Evolutionary conservation across 495 filamentous ascomycete species (phyloP).

Genomic region (Hypoxylon crocopeplum): DNA sequence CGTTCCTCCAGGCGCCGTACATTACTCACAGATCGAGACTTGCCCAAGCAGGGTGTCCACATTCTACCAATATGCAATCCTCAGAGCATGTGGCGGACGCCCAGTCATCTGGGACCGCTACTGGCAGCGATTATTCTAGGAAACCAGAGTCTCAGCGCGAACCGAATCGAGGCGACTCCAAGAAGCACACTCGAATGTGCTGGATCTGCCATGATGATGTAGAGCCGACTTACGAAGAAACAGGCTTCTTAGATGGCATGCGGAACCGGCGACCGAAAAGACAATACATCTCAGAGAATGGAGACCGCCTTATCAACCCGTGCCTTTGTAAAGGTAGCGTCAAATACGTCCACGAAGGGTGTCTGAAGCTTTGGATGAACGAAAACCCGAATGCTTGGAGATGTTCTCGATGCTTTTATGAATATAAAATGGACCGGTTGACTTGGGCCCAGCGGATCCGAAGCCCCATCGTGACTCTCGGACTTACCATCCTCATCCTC

Average conservation of each 20-base stretch:
- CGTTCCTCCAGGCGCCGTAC: neutral
- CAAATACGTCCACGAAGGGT: constrained; percentile 95
- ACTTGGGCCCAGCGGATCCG: constrained; percentile 76
- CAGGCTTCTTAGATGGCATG: constrained; percentile 66
- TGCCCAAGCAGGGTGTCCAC: neutral
- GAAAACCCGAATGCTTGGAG: constrained; percentile 78
- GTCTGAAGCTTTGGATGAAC: constrained; percentile 84
- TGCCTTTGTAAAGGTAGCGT: constrained; percentile 93
- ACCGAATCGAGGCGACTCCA: constrained; percentile 37
- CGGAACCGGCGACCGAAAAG: constrained; percentile 67
- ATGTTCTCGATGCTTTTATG: constrained; percentile 87
- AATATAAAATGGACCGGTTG: constrained; percentile 82
- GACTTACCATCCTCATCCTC: constrained; percentile 73
- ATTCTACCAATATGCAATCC: constrained; percentile 1
- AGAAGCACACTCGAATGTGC: constrained; percentile 65
- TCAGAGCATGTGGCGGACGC: constrained; percentile 1
- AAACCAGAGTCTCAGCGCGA: constrained; percentile 17
- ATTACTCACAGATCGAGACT: neutral
- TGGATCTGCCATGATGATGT: constrained; percentile 93
- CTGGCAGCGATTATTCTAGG: constrained; percentile 19
- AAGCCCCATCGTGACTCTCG: constrained; percentile 67
- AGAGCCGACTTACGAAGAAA: constrained; percentile 73
- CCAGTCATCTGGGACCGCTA: constrained; percentile 16
- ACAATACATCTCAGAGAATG: constrained; percentile 76
- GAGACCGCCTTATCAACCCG: constrained; percentile 84